A percentile compares a stretch with the other conserved stretches of the same genome.
Conservation (phyloP, 768 basidiomycete species). For the Termitomyces sp. region DNA sequence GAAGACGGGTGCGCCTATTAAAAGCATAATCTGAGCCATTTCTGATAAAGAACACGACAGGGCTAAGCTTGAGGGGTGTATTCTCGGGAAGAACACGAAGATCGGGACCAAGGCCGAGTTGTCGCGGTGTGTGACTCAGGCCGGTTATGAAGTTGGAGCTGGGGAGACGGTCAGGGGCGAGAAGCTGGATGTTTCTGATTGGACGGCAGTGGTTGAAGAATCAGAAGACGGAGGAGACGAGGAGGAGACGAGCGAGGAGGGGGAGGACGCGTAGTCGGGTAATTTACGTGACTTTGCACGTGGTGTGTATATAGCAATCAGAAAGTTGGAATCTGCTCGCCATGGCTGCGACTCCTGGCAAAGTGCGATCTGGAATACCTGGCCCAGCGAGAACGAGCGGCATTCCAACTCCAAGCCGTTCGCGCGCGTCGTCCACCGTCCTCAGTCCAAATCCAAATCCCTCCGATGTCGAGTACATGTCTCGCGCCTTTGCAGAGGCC, state of each 20-base stretch:
- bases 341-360: slow-evolving; percentile 30
- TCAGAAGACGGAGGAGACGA: neutral
- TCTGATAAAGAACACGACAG: slow-evolving; percentile 28
- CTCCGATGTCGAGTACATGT: slow-evolving; percentile 52
- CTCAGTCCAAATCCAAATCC: slow-evolving; percentile 26
- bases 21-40: neutral
- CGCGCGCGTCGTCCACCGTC: slow-evolving; percentile 59
- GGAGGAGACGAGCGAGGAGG: neutral
- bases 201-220: slow-evolving; percentile 13
- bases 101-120: slow-evolving; percentile 69
- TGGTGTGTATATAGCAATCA: slow-evolving; percentile 5
- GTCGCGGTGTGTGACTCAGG: slow-evolving; percentile 65
- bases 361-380: slow-evolving; percentile 38
- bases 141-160: slow-evolving; percentile 66
- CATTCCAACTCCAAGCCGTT: slow-evolving; percentile 70
- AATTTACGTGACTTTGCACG: slow-evolving; percentile 7
- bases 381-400: slow-evolving; percentile 34
- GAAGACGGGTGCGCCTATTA: slow-evolving; percentile 67
- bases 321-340: slow-evolving; percentile 4
- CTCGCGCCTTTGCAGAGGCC: slow-evolving; percentile 74
- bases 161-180: slow-evolving; percentile 25
- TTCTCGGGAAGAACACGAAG: slow-evolving; percentile 70
- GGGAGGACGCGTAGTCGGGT: slow-evolving; percentile 5
- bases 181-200: slow-evolving; percentile 19
- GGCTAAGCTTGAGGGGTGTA: slow-evolving; percentile 71